These are phyloP conservation scores for Pestalotiopsis sp. DNA, from an alignment of 2,329 filamentous ascomycete species.

Conservation along the genomic window DNA sequence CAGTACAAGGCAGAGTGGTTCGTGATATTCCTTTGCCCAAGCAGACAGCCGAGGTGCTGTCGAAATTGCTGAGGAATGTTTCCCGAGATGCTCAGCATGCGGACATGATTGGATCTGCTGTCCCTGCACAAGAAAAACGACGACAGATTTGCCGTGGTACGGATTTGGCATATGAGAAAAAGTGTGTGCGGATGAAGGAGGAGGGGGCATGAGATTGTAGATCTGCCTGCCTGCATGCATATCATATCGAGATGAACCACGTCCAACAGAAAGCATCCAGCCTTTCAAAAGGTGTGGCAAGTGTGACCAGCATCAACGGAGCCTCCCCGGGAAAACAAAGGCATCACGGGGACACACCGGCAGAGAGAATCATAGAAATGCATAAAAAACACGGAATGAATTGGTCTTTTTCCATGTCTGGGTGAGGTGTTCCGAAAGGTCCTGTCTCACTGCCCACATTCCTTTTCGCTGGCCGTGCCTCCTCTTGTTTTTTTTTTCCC, in stretches of 20 bases:
- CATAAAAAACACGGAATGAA: not conserved
- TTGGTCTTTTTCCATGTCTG: not conserved
- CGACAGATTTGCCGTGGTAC: not conserved
- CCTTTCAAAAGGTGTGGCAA: not conserved
- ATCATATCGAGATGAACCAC: not conserved
- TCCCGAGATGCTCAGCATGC: not conserved
- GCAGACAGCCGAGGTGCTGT: not conserved
- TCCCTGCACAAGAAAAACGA: not conserved
- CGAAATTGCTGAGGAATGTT: not conserved
- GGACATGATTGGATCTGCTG: not conserved
- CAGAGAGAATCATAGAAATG: not conserved
- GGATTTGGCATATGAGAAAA: not conserved
- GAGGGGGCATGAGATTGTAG: not conserved
- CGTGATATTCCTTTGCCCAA: not conserved
- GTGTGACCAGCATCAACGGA: not conserved
- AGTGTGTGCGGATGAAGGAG: not conserved
- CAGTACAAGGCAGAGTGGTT: not conserved
- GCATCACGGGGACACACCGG: not conserved
- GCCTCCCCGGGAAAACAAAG: not conserved
- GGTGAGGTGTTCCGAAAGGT: not conserved
- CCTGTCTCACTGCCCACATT: slow-evolving; percentile 3
- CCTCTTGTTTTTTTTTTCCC: not conserved
- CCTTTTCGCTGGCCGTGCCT: slow-evolving; percentile 6
- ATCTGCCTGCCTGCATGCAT: not conserved
- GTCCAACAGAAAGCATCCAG: not conserved